Base-by-base conservation (phyloP, 495 filamentous ascomycete species). In the Wilcoxina mikolae region DNA sequence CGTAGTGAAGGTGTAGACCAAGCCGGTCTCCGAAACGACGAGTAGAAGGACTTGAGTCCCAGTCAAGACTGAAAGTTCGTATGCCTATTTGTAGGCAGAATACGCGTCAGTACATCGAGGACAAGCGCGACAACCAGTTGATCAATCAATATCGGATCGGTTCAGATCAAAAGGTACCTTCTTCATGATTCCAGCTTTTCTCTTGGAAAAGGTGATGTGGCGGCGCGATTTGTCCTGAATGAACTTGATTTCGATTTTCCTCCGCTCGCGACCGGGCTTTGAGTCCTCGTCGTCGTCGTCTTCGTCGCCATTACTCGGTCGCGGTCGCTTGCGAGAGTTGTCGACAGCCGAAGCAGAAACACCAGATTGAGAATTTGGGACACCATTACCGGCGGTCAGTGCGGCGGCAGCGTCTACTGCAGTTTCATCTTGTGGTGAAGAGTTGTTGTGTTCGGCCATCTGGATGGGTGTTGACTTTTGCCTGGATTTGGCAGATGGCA, bases 171-270 rank as follows among this genome's bases (percentile, higher is more conserved):
- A 43, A 75, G 79, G 58, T 69, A 95, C 91, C 89, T 99, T 99
- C 79, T 99, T 99, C 91, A 99, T 99, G 73, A 99, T 99, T 65
- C 91, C 91, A 55, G 91, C 91, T 78, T 99, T 99, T 70, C 91
- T 88, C 82, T 99, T 99, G 59, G 93, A 96, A 72, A 99, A 99
- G 59, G 91, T 99, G 70, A 99, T 99, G 75, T 99, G 91, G 54
- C 91, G 85, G 74, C 91, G 88, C 73, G 91, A 96, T 77, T 99
- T 99, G 74, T 99, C 91, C 71, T 89, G 88, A 68, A 99, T 99
- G 73, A 99, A 99, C 78, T 99, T 99, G 74, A 99, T 99, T 74
- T 99, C 91, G 65, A 99, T 99, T 81, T 99, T 99, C 70, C 91
- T 78, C 66, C 91, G 82, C 78, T 99, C 91, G 75, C 91, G 93